These are phyloP conservation scores for Clitopilus hobsonii DNA, from an alignment of 768 basidiomycete genomes.

Conservation along the genomic window DNA sequence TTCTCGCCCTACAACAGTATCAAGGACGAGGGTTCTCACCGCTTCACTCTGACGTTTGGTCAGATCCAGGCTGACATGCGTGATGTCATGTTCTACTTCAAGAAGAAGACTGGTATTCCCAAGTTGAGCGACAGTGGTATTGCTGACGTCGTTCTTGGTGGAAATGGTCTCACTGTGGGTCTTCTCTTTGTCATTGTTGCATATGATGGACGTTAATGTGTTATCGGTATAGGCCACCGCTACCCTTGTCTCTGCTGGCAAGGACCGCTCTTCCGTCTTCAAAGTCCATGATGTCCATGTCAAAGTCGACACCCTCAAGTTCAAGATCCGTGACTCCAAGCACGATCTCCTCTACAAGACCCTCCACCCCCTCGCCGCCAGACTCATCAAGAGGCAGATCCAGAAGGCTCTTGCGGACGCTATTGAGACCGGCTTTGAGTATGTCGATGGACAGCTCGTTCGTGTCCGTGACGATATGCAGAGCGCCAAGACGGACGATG, in stretches of 20 bases:
- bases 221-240: slow-evolving; percentile 41
- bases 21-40: slow-evolving; percentile 61
- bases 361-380: slow-evolving; percentile 71
- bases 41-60: slow-evolving; percentile 66
- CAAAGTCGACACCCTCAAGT: slow-evolving; percentile 85
- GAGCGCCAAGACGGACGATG: slow-evolving; percentile 40
- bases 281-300: slow-evolving; percentile 66
- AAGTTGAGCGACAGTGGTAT: slow-evolving; percentile 79
- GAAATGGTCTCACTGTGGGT: slow-evolving; percentile 69
- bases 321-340: slow-evolving; percentile 87
- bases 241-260: slow-evolving; percentile 53
- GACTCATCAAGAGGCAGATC: slow-evolving; percentile 75
- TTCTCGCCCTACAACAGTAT: slow-evolving; percentile 73
- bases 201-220: not conserved
- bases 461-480: slow-evolving; percentile 80
- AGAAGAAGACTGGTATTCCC: slow-evolving; percentile 78
- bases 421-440: slow-evolving; percentile 77
- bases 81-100: slow-evolving; percentile 90
- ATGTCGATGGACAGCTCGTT: slow-evolving; percentile 85
- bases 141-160: slow-evolving; percentile 83
- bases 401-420: slow-evolving; percentile 54
- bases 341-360: slow-evolving; percentile 89
- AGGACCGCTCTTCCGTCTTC: slow-evolving; percentile 68
- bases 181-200: not conserved
- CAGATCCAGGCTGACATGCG: slow-evolving; percentile 95